Base-by-base conservation (phyloP, 306 rosid genomes). In the Gleditsia sinensis region DNA sequence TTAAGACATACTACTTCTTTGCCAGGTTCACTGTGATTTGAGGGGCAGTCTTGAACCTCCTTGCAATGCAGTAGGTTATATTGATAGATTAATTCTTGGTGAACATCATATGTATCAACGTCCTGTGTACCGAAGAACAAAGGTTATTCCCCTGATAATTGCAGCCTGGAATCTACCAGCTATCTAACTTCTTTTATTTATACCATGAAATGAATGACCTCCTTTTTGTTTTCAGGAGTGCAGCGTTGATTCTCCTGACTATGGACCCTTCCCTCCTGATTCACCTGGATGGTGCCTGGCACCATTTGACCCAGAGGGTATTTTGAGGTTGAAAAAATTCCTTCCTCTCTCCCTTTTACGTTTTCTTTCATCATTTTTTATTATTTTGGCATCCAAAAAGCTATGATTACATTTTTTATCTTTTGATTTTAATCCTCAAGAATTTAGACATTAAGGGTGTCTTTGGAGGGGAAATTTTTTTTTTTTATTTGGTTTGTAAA, bases 221-320 rank as follows among this genome's bases (percentile, higher is more conserved):
- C 21, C 62, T 48, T 74, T 68, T 60, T 39, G 51, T 75, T 76
- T 76, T 61, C 53, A 91, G 97, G 97, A 89, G 67, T 91, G 92
- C 82, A 91, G 92, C 77, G 82, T 85, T 48, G 87, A 87, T 69
- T 91, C 97, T 77, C 92, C 94, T 20, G 91, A 89, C 79, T 91
- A 87, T 72, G 91, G 92, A 72, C 91, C 97, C 65, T 78, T 89
- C 78, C 94, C 89, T 27, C 84, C 86, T 67, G 65, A 83, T 84
- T 78, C 91, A 71, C 92, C 97, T 32, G 88, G 64, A 34, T 91
- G 92, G 92, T 91, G 97, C 85, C 81, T 83, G 61, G 94, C 94
- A 10, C 97, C 97, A 68, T 89, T 89, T 87, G 97, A 89, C 46
- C 89, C 90, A 1, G 94, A 91, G 88, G 97, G 97, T 71, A 83